A percentile compares a stretch with the other conserved stretches of the same genome.
phyloP scores from a whole-genome alignment of 768 basidiomycete genomes.

The Agaricus subrufescens region DNA sequence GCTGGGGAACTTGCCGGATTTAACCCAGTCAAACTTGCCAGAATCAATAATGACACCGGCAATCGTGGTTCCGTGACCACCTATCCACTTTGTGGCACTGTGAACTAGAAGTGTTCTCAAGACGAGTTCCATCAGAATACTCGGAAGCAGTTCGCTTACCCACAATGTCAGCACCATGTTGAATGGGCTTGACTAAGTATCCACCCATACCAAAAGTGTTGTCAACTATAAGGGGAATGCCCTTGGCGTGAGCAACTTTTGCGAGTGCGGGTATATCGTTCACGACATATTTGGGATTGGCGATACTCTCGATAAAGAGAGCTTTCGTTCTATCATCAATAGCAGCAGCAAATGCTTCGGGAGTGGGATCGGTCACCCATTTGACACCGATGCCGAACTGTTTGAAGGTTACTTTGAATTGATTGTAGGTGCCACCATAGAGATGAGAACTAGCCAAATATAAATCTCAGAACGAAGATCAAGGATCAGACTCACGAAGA shows the following conservation, averaged over 20 bases:
- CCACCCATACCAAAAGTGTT: conserved; percentile 77
- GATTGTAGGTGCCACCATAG: conserved; percentile 73
- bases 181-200: conserved; percentile 69
- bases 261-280: conserved; percentile 65
- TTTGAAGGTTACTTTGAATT: conserved; percentile 72
- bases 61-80: conserved; percentile 76
- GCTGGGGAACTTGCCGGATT: conserved; percentile 63
- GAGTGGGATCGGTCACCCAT: conserved; percentile 53
- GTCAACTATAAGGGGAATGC: conserved; percentile 77
- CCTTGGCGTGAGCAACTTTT: conserved; percentile 68
- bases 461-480: conserved; percentile 1
- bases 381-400: conserved; percentile 62
- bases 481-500: conserved; percentile 43
- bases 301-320: conserved; percentile 71
- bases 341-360: conserved; percentile 55
- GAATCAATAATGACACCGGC: conserved; percentile 72
- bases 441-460: conserved; percentile 43
- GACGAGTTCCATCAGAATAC: neutral
- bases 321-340: conserved; percentile 80
- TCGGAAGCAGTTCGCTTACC: conserved; percentile 27
- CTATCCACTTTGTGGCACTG: conserved; percentile 84
- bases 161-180: conserved; percentile 75
- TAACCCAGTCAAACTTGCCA: conserved; percentile 70
- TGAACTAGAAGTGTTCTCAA: conserved; percentile 38
- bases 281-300: conserved; percentile 73